phyloP scores from a whole-genome alignment of 2,329 filamentous ascomycete genomes.

The Cladosporium sp. region DNA sequence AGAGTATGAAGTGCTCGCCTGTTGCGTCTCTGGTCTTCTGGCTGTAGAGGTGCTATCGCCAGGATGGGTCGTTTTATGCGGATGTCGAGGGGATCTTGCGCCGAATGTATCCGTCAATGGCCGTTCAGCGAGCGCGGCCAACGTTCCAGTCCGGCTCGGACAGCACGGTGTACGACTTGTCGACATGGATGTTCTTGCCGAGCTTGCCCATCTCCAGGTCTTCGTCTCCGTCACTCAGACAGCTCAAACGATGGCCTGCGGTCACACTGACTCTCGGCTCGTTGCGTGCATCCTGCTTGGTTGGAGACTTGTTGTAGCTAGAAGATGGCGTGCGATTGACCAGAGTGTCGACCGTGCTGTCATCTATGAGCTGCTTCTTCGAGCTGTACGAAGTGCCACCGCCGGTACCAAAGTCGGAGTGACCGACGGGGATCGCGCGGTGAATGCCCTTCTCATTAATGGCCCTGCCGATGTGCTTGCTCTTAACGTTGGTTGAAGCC shows the following conservation, averaged over 20 bases:
- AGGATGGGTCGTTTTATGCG: not conserved
- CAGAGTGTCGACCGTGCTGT: constrained; percentile 20
- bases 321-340: constrained; percentile 16
- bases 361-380: constrained; percentile 21
- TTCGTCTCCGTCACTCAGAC: constrained; percentile 15
- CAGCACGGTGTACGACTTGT: constrained; percentile 20
- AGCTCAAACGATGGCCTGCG: constrained; percentile 11
- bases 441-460: constrained; percentile 17
- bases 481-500: constrained; percentile 45
- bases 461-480: constrained; percentile 16
- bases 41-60: not conserved
- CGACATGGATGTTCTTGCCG: constrained; percentile 20
- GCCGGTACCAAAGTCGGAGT: constrained; percentile 15
- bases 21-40: not conserved
- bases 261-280: constrained; percentile 11
- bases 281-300: constrained; percentile 12
- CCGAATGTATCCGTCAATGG: not conserved
- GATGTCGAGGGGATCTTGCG: not conserved
- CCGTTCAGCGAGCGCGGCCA: constrained; percentile 2
- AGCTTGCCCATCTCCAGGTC: constrained; percentile 22
- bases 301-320: constrained; percentile 15
- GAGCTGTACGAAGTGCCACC: constrained; percentile 6
- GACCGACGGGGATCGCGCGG: constrained; percentile 20
- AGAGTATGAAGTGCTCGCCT: not conserved
- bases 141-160: constrained; percentile 9